A percentile compares a stretch with the other conserved stretches of the same genome.
Conservation (phyloP, 2,329 filamentous ascomycete species). For the Cladosporium sp. region DNA sequence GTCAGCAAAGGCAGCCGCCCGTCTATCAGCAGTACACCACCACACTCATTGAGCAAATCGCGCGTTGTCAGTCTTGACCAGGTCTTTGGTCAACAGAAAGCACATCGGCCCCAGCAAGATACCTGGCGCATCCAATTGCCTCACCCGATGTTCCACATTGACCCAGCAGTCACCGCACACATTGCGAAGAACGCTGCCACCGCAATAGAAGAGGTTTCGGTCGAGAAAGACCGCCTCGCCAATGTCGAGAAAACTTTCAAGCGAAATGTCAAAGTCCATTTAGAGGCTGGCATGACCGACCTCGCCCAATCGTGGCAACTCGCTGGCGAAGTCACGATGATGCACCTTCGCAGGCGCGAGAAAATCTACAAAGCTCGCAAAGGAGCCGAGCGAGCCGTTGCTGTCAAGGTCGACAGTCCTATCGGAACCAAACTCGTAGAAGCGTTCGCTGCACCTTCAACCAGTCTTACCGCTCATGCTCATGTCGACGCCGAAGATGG, state of each 20-base stretch:
- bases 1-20: slow-evolving; percentile 20
- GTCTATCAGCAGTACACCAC: slow-evolving; percentile 22
- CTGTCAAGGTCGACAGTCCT: slow-evolving; percentile 5
- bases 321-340: slow-evolving; percentile 13
- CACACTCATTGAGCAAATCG: slow-evolving; percentile 6
- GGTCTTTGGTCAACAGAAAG: slow-evolving; percentile 36
- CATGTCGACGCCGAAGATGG: slow-evolving; percentile 31
- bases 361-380: slow-evolving; percentile 6
- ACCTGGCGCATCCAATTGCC: slow-evolving; percentile 30
- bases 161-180: slow-evolving; percentile 11
- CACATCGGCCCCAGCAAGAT: slow-evolving; percentile 32
- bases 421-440: background rate
- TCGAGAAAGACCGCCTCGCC: slow-evolving; percentile 9
- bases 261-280: background rate
- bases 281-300: slow-evolving; percentile 14
- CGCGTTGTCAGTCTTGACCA: slow-evolving; percentile 15
- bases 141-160: slow-evolving; percentile 14
- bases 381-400: background rate
- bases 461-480: slow-evolving; percentile 8
- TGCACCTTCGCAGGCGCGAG: slow-evolving; percentile 13
- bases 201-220: slow-evolving; percentile 41
- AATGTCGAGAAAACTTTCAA: slow-evolving; percentile 3
- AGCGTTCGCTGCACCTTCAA: slow-evolving; percentile 4
- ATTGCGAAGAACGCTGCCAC: slow-evolving; percentile 4
- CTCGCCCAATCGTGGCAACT: slow-evolving; percentile 13